Percentiles rank a stretch among this genome's conserved stretches.
These are phyloP conservation scores for Hemileia vastatrix DNA, from an alignment of 1,284 basidiomycete genomes.

Conservation along the genomic window DNA sequence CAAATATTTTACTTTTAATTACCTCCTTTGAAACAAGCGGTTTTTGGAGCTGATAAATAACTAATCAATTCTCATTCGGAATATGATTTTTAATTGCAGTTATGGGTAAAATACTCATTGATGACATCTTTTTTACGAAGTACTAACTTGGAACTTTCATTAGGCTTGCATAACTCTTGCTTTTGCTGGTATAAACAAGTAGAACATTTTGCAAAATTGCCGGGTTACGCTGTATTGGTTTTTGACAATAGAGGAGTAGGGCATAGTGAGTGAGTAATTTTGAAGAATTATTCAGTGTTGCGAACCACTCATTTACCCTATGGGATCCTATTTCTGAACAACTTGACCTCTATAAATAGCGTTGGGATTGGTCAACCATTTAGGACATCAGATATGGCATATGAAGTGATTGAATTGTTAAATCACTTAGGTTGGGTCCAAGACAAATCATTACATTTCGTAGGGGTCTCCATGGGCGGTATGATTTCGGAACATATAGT, in stretches of 20 bases:
- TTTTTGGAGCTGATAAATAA: not conserved
- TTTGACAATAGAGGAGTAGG: conserved; percentile 84
- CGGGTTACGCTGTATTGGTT: conserved; percentile 56
- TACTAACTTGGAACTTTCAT: conserved; percentile 29
- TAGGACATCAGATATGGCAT: conserved; percentile 67
- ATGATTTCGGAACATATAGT: conserved; percentile 56
- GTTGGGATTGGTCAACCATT: conserved; percentile 10
- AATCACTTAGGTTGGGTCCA: conserved; percentile 60
- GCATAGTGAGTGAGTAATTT: conserved; percentile 48
- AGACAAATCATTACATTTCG: conserved; percentile 57
- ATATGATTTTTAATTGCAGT: not conserved
- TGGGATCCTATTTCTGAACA: too few relatives aligned
- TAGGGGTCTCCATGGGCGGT: conserved; percentile 71
- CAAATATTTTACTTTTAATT: too few relatives aligned
- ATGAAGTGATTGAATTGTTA: conserved; percentile 60
- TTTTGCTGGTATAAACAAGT: conserved; percentile 41
- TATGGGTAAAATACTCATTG: not conserved
- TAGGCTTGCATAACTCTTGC: conserved; percentile 46
- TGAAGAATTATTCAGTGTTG: too few relatives aligned
- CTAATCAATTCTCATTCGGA: not conserved
- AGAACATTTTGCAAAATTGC: conserved; percentile 35
- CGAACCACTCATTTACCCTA: too few relatives aligned
- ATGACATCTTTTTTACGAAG: not conserved
- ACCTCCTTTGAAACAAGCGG: not conserved
- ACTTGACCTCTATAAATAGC: too few relatives aligned